A percentile compares a stretch with the other conserved stretches of the same genome.
Evolutionary conservation across 306 rosid species (phyloP).

Genomic region (Citrullus colocynthis): DNA sequence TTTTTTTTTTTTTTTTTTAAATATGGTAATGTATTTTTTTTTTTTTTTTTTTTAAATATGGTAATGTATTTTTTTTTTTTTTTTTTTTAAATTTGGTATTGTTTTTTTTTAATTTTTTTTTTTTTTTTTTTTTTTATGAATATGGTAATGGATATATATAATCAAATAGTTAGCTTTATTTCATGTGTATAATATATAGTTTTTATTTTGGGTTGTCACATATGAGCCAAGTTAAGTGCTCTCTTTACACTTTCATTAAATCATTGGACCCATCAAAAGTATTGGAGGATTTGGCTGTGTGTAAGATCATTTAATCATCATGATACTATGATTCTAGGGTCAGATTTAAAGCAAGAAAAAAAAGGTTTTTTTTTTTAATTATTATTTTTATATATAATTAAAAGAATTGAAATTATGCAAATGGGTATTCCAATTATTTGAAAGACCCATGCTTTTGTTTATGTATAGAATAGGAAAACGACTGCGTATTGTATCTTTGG

Average conservation of each 20-base stretch:
- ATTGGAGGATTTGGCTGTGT: conserved; percentile 7
- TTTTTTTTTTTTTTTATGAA: background rate
- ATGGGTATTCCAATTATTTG: conserved; percentile 4
- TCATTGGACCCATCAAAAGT: background rate
- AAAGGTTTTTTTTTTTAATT: background rate
- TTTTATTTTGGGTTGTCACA: background rate
- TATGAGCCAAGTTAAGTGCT: conserved; percentile 10
- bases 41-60: background rate
- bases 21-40: conserved; percentile 2
- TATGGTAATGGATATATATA: background rate
- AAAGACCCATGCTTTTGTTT: conserved; percentile 1
- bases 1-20: background rate
- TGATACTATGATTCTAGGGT: conserved; percentile 4
- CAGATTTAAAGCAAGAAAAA: background rate
- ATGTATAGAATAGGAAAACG: background rate
- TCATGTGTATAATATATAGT: background rate
- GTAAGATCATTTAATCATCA: conserved; percentile 5
- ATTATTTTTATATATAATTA: too few relatives aligned
- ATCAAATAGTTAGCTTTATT: background rate
- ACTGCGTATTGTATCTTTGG: conserved; percentile 8
- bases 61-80: too few relatives aligned
- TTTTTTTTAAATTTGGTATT: too few relatives aligned
- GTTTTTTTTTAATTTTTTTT: too few relatives aligned
- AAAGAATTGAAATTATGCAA: background rate
- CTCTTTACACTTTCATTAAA: conserved; percentile 4